phyloP scores from a whole-genome alignment of 225 moss, liverwort and hornwort species.

The Marchantia paleacea region DNA sequence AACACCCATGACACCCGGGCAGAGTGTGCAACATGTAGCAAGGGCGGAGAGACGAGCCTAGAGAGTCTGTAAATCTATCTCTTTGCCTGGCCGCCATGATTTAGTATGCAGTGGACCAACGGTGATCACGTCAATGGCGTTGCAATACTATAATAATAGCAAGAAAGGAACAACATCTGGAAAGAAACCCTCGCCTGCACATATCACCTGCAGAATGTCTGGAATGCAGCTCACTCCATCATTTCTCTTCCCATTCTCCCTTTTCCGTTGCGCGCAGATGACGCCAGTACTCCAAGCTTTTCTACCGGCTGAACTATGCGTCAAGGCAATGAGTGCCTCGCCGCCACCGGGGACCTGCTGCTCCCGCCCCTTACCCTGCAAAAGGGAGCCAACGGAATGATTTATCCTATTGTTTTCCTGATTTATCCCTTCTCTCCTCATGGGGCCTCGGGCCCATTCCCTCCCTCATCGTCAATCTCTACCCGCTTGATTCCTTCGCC shows the following conservation, averaged over 20 bases:
- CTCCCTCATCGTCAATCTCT: background rate
- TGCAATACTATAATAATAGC: background rate
- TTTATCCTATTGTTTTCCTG: background rate
- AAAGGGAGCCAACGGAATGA: background rate
- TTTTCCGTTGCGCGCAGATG: background rate
- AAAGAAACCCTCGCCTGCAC: background rate
- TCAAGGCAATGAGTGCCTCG: background rate
- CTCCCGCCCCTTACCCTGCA: background rate
- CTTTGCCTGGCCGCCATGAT: background rate
- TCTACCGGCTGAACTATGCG: background rate
- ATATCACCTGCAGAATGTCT: conserved; percentile 16
- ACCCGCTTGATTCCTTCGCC: too few relatives aligned
- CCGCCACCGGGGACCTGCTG: background rate
- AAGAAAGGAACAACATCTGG: conserved; percentile 11
- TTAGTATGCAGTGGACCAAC: background rate
- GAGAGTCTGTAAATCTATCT: too few relatives aligned
- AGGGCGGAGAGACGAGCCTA: too few relatives aligned
- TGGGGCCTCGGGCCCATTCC: background rate
- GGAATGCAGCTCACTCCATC: conserved; percentile 8
- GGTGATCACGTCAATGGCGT: conserved; percentile 7
- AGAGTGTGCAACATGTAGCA: too few relatives aligned
- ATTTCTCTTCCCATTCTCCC: background rate
- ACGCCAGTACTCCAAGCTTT: background rate
- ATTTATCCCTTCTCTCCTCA: background rate
- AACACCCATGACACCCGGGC: too few relatives aligned